Conservation (phyloP, 768 basidiomycete species). For the Termitomyces sp. region DNA sequence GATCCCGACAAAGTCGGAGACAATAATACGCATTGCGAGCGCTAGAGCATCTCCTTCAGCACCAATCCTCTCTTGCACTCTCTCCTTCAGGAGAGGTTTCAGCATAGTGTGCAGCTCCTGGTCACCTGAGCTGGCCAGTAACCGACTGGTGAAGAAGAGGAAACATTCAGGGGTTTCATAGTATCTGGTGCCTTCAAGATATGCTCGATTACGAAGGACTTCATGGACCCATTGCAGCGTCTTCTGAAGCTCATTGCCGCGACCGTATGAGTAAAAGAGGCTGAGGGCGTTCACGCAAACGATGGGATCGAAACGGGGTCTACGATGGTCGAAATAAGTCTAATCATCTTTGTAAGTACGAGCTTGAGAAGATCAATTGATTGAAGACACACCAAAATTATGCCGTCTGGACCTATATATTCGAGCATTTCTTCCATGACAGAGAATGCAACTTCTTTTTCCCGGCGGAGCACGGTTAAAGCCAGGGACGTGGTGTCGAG, state of each 20-base stretch:
- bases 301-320: conserved; percentile 53
- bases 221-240: conserved; percentile 50
- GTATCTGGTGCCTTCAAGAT: conserved; percentile 54
- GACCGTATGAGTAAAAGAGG: conserved; percentile 49
- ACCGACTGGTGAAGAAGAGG: conserved; percentile 48
- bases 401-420: conserved; percentile 48
- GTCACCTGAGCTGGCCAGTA: conserved; percentile 36
- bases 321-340: conserved; percentile 52
- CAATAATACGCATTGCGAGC: conserved; percentile 55
- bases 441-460: conserved; percentile 32
- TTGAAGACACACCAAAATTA: conserved; percentile 38
- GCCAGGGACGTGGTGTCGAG: conserved; percentile 59
- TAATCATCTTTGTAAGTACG: conserved; percentile 19
- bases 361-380: not conserved
- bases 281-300: conserved; percentile 51
- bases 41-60: conserved; percentile 51
- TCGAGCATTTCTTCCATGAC: conserved; percentile 60
- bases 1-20: conserved; percentile 40
- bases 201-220: conserved; percentile 51
- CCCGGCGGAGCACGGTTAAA: conserved; percentile 38
- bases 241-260: conserved; percentile 41
- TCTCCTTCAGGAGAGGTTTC: conserved; percentile 40
- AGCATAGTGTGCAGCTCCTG: conserved; percentile 35
- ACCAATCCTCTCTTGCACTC: conserved; percentile 50
- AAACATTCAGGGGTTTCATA: conserved; percentile 53